Percentiles rank a stretch among this genome's conserved stretches.
Evolutionary conservation across 371 early-diverging fungal genomes (phyloP).

Genomic region (Apophysomyces ossiformis): DNA sequence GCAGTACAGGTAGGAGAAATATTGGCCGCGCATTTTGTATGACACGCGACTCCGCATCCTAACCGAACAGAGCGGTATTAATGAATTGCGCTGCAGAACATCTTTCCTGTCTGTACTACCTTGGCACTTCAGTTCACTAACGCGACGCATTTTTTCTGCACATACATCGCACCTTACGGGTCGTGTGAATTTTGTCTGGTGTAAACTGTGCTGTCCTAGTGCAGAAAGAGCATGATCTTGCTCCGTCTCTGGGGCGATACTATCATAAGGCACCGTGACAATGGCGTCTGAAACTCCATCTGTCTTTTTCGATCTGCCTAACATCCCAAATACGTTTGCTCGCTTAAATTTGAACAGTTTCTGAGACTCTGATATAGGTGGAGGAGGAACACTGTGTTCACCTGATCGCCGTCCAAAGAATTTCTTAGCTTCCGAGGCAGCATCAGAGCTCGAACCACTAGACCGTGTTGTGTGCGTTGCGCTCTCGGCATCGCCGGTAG

Average conservation of each 20-base stretch:
- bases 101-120: conserved; percentile 41
- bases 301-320: conserved; percentile 19
- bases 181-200: conserved; percentile 62
- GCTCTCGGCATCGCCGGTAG: not conserved
- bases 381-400: conserved; percentile 36
- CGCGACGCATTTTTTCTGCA: conserved; percentile 86
- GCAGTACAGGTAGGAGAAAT: conserved; percentile 31
- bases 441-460: not conserved
- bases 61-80: not conserved
- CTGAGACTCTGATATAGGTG: conserved; percentile 32
- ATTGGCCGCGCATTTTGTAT: conserved; percentile 42
- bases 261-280: conserved; percentile 37
- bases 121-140: conserved; percentile 77
- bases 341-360: conserved; percentile 51
- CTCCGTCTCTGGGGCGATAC: not conserved
- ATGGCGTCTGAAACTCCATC: conserved; percentile 26
- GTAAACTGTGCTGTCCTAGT: conserved; percentile 55
- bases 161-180: conserved; percentile 85
- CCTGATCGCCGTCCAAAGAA: conserved; percentile 19
- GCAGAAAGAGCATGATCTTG: not conserved
- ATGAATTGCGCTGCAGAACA: not conserved
- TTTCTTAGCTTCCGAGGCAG: not conserved
- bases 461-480: not conserved
- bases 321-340: conserved; percentile 28
- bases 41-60: conserved; percentile 45